Conservation (phyloP, 805 yeast species). For the Starmera amethionina region DNA sequence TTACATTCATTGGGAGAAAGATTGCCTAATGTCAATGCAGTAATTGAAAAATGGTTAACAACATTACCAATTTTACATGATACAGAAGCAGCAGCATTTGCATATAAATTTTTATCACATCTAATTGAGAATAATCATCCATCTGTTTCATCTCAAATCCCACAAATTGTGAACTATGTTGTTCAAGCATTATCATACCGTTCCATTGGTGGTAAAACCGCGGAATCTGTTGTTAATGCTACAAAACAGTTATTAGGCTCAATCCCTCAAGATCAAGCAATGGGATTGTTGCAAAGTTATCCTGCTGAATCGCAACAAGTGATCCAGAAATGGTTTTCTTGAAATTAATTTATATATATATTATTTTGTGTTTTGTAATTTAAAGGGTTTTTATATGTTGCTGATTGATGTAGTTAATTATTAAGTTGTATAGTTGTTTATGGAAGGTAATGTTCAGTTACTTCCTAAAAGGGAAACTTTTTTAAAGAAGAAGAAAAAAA, state of each 20-base stretch:
- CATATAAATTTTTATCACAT: constrained; percentile 66
- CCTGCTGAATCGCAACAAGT: constrained; percentile 52
- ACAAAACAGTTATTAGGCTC: constrained; percentile 55
- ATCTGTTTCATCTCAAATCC: constrained; percentile 41
- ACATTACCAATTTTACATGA: constrained; percentile 78
- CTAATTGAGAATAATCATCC: constrained; percentile 62
- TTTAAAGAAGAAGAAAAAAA: too few relatives aligned
- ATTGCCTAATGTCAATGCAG: constrained; percentile 52
- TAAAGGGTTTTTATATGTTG: background rate
- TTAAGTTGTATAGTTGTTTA: too few relatives aligned
- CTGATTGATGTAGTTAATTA: too few relatives aligned
- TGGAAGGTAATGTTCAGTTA: too few relatives aligned
- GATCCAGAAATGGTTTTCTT: constrained; percentile 49
- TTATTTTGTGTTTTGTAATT: background rate
- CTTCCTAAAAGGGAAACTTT: too few relatives aligned
- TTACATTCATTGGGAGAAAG: constrained; percentile 51
- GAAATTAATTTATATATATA: background rate
- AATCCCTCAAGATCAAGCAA: constrained; percentile 61
- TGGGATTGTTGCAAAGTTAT: constrained; percentile 51
- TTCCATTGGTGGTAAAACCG: constrained; percentile 62
- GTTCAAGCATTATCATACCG: constrained; percentile 65
- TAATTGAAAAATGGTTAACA: constrained; percentile 68
- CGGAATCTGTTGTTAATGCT: constrained; percentile 50
- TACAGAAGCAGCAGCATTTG: constrained; percentile 79
- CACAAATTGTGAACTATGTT: constrained; percentile 56